These are phyloP conservation scores for Agaricus subrufescens DNA, from an alignment of 768 basidiomycete genomes.

Conservation along the genomic window DNA sequence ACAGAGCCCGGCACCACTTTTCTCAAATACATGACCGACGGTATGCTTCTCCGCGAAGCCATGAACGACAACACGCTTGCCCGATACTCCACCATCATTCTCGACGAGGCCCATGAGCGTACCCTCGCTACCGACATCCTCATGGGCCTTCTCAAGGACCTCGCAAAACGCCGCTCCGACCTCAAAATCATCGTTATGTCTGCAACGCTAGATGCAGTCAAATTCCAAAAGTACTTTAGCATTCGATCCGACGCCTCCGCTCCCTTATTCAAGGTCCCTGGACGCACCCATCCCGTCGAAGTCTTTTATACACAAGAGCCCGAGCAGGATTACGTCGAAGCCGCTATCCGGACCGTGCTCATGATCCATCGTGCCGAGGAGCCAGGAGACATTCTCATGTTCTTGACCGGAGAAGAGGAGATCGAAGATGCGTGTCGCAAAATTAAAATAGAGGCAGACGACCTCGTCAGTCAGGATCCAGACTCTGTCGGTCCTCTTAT, in stretches of 20 bases:
- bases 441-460: constrained; percentile 88
- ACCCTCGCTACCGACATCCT: constrained; percentile 97
- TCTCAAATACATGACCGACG: constrained; percentile 99
- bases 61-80: constrained; percentile 92
- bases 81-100: constrained; percentile 95
- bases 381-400: constrained; percentile 87
- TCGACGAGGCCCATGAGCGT: constrained; percentile 98
- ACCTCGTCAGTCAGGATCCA: constrained; percentile 65
- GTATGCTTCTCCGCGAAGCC: constrained; percentile 97
- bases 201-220: constrained; percentile 93
- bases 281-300: constrained; percentile 93
- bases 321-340: constrained; percentile 94
- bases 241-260: constrained; percentile 43
- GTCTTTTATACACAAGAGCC: constrained; percentile 92
- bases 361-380: constrained; percentile 98
- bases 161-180: constrained; percentile 77
- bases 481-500: constrained; percentile 78
- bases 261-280: constrained; percentile 87
- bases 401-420: constrained; percentile 98
- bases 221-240: constrained; percentile 94
- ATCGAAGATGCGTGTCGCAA: constrained; percentile 95
- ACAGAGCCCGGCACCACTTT: constrained; percentile 87
- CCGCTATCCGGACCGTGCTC: constrained; percentile 91
- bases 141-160: constrained; percentile 90
- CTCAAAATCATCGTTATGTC: constrained; percentile 99